Base-by-base conservation (phyloP, 2,329 filamentous ascomycete genomes). In the Colletotrichum navitas region DNA sequence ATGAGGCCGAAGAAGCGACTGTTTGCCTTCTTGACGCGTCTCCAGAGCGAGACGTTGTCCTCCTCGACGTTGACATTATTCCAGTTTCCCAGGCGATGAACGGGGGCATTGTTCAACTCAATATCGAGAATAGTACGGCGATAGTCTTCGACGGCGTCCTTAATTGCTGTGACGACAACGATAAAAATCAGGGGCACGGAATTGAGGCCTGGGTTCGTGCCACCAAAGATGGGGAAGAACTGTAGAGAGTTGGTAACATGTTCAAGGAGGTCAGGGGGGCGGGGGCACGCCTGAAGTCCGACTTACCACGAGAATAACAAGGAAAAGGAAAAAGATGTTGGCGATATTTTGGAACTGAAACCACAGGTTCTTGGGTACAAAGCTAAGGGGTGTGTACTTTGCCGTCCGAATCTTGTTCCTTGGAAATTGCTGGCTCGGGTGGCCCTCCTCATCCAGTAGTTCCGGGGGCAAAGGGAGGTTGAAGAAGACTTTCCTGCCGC, bases 321-420 rank as follows among this genome's bases (percentile, higher is more conserved):
- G 89, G 83, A 98, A 98, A 76, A 98, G 86, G 88, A 99, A 99
- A 84, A 98, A 99, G 65, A 98, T 92, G 81, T 99, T 99, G 79
- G 96, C 96, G 78, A 99, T 92, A 79, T 98, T 98, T 83, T 99
- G 95, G 80, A 99, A 98, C 82, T 99, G 97, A 75, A 97, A 94
- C 90, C 92, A 99, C 78, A 99, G 80, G 82, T 99, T 98, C 85
- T 98, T 98, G 18, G 96, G 96, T 36, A 99, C 82, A 82, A 99
- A 99, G 72, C 93, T 97, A 74, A 99, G 82, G 11, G 97, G 92
- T 10, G 96, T 99, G 82, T 99, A 99, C 83, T 98, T 99, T 71
- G 96, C 94, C 3, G 96, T 99, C 76, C 97, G 89, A 80, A 99
- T 97, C 87, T 99, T 99, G 86, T 99, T 99, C 75, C 95, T 88